Percentiles rank a stretch among this genome's conserved stretches.
These are phyloP conservation scores for Cutaneotrichosporon daszewskae DNA, from an alignment of 1,284 basidiomycete genomes.

Conservation along the genomic window DNA sequence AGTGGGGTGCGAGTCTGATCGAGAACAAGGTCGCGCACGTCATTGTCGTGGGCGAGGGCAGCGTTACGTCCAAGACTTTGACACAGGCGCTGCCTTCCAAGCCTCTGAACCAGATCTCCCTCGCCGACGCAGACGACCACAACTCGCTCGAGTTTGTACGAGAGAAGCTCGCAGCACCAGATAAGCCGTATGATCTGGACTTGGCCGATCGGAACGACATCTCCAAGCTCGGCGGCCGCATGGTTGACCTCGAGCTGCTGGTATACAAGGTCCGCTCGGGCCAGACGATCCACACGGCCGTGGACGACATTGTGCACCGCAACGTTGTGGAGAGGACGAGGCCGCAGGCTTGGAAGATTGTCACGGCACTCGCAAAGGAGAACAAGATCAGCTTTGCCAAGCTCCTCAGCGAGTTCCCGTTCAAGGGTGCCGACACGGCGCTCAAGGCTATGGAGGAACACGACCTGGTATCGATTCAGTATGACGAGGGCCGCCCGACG, in stretches of 20 bases:
- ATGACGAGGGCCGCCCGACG: slow-evolving; percentile 73
- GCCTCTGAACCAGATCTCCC: slow-evolving; percentile 68
- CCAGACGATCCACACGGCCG: slow-evolving; percentile 66
- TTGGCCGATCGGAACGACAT: slow-evolving; percentile 56
- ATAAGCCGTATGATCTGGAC: slow-evolving; percentile 11
- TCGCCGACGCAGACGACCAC: slow-evolving; percentile 77
- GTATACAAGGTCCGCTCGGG: slow-evolving; percentile 79
- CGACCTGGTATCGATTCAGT: slow-evolving; percentile 76
- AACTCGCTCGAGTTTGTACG: slow-evolving; percentile 76
- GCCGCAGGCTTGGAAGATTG: slow-evolving; percentile 80
- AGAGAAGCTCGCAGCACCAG: slow-evolving; percentile 64
- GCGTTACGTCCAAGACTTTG: slow-evolving; percentile 76
- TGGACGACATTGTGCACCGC: slow-evolving; percentile 78
- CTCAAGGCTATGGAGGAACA: slow-evolving; percentile 82
- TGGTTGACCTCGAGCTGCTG: slow-evolving; percentile 58
- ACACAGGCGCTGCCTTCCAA: slow-evolving; percentile 84
- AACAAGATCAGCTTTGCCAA: slow-evolving; percentile 76
- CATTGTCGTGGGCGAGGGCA: slow-evolving; percentile 82
- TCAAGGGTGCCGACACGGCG: slow-evolving; percentile 81
- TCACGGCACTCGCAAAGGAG: slow-evolving; percentile 65
- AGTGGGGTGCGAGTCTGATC: slow-evolving; percentile 77
- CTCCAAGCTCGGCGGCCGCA: slow-evolving; percentile 73
- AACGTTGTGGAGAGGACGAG: slow-evolving; percentile 74
- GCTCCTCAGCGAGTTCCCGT: slow-evolving; percentile 74
- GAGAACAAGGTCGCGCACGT: slow-evolving; percentile 88